Conservation (phyloP, 306 rosid species). For the Alnus rubra region DNA sequence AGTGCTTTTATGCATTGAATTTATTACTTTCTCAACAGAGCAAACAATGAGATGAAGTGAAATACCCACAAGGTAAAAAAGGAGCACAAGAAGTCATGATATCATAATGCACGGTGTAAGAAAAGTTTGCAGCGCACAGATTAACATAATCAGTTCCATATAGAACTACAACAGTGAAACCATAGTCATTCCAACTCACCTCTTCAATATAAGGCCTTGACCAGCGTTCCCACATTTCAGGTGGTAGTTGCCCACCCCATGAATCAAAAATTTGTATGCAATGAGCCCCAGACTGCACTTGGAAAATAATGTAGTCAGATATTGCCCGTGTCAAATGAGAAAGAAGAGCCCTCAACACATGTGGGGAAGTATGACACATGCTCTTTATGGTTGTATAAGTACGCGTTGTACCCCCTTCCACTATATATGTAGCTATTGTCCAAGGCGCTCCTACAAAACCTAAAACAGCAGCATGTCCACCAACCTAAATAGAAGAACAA, state of each 20-base stretch:
- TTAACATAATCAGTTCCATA: conserved; percentile 1
- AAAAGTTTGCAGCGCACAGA: conserved; percentile 6
- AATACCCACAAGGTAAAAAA: background rate
- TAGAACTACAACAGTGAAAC: background rate
- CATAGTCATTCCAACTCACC: conserved; percentile 43
- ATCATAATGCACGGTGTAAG: conserved; percentile 4
- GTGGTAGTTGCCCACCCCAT: conserved; percentile 99
- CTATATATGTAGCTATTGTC: conserved; percentile 95
- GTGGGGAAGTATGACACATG: conserved; percentile 95
- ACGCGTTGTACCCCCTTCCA: conserved; percentile 94
- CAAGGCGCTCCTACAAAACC: conserved; percentile 99
- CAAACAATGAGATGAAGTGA: conserved; percentile 17
- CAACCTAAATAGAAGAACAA: conserved; percentile 60
- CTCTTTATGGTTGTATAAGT: conserved; percentile 85
- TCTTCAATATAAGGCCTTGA: conserved; percentile 92
- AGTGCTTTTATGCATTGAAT: background rate
- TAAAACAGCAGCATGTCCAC: conserved; percentile 79
- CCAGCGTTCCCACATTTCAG: conserved; percentile 95
- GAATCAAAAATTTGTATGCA: conserved; percentile 98
- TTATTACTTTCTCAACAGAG: conserved; percentile 13
- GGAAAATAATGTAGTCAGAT: conserved; percentile 79
- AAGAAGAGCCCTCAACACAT: conserved; percentile 78
- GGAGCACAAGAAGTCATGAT: conserved; percentile 17
- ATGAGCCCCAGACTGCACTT: conserved; percentile 92
- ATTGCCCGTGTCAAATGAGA: conserved; percentile 85